Conservation (phyloP, 306 rosid genomes). For the Pterocarpus macrocarpus region DNA sequence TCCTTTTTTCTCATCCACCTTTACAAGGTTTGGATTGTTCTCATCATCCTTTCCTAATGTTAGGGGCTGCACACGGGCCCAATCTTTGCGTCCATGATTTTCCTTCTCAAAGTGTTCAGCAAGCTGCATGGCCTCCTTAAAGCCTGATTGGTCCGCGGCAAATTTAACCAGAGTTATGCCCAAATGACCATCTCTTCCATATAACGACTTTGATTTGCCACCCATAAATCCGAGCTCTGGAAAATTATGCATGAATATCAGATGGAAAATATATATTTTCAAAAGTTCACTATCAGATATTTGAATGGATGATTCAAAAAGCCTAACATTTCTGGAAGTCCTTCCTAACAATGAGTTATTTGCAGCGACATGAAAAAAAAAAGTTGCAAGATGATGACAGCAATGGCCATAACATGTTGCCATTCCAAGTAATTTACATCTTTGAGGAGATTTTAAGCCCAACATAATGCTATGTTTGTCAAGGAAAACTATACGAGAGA, state of each 20-base stretch:
- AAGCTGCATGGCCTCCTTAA: conserved; percentile 82
- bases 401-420: conserved; percentile 28
- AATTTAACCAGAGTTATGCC: conserved; percentile 84
- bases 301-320: conserved; percentile 35
- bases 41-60: conserved; percentile 78
- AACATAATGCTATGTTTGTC: conserved; percentile 33
- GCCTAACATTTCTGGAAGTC: conserved; percentile 3
- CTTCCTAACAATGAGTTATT: neutral
- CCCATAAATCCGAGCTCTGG: conserved; percentile 92
- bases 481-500: conserved; percentile 31
- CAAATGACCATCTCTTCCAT: conserved; percentile 97
- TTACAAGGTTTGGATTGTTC: conserved; percentile 84
- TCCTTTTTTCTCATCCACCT: conserved; percentile 70
- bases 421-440: conserved; percentile 36
- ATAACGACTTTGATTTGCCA: conserved; percentile 95
- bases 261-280: conserved; percentile 41
- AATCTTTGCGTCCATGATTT: conserved; percentile 80
- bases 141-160: conserved; percentile 82
- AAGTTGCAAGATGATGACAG: conserved; percentile 15
- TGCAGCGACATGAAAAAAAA: neutral
- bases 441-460: conserved; percentile 16
- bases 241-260: conserved; percentile 56
- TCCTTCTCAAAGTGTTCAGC: conserved; percentile 81
- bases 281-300: conserved; percentile 45
- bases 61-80: conserved; percentile 74